phyloP scores from a whole-genome alignment of 768 basidiomycete genomes.

The Rhizopogon vesiculosus region DNA sequence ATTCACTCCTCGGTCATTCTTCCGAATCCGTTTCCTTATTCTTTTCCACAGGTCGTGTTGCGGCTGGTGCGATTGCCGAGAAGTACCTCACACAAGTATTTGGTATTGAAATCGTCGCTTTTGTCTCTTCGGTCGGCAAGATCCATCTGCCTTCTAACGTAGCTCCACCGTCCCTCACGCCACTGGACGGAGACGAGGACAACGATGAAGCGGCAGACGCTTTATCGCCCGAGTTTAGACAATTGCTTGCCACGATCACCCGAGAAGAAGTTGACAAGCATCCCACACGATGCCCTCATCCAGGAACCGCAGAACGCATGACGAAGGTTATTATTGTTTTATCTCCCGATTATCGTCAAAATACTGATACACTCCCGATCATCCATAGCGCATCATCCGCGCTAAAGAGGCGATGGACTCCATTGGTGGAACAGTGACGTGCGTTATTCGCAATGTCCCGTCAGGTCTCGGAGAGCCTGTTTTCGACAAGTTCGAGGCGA shows the following conservation, averaged over 20 bases:
- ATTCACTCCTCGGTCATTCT: constrained; percentile 3
- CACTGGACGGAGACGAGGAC: constrained; percentile 48
- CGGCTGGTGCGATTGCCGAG: constrained; percentile 97
- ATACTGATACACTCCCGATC: constrained; percentile 7
- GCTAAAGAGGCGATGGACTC: constrained; percentile 91
- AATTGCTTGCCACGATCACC: constrained; percentile 73
- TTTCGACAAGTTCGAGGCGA: constrained; percentile 98
- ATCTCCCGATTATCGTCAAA: constrained; percentile 30
- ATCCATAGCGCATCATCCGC: constrained; percentile 77
- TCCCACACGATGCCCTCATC: constrained; percentile 85
- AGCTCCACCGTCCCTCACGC: constrained; percentile 34
- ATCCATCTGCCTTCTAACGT: constrained; percentile 65
- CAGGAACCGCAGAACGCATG: constrained; percentile 87
- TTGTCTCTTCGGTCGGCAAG: constrained; percentile 95
- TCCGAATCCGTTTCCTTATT: neutral
- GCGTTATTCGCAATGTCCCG: constrained; percentile 89
- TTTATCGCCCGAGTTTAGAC: constrained; percentile 76
- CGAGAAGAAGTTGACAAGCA: constrained; percentile 87
- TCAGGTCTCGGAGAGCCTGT: constrained; percentile 94
- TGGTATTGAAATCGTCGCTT: constrained; percentile 94
- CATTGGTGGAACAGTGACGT: constrained; percentile 97
- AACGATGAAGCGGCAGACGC: constrained; percentile 64
- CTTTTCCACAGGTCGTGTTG: constrained; percentile 71
- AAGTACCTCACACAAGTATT: constrained; percentile 84
- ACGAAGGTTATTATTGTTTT: constrained; percentile 53